Base-by-base conservation (phyloP, 495 filamentous ascomycete species). In the Daldinia childiae region DNA sequence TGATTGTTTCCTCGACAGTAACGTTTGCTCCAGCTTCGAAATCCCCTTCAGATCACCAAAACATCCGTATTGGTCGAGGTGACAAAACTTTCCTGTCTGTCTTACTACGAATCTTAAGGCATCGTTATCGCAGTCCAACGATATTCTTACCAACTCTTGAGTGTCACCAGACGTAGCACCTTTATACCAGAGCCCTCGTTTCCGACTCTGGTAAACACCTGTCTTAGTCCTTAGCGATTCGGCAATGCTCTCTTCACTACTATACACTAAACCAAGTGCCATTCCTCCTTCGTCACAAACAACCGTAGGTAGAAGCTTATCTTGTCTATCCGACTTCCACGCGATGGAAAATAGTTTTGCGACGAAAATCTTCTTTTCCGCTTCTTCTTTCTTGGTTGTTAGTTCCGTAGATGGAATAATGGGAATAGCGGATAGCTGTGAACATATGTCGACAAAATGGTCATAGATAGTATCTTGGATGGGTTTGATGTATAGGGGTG, bases 111-210 rank as follows among this genome's bases (percentile, higher is more conserved):
- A 98, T 58, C 90, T 89, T 66, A 99, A 80, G 66, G 94, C 96
- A 80, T 99, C 95, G 62, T 90, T 88, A 77, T 99, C 95, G 79
- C 95, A 99, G 76, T 99, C 95, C 26, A 92, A 80, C 4, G 92
- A 90, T 71, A 99, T 89, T 38, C 88, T 88, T 24, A 98, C 85
- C 58, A 99, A 82, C 77, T 98, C 90, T 78, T 99, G 95, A 1
- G 90, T 91, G 78, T 98, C 94, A 27, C 95, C 96, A 58, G 94
- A 97, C 8, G 90, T 93, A 36, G 94, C 92, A 24, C 95, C 95
- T 80, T 99, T 99, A 81, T 96, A 93, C 95, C 95, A 99, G 26
- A 99, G 80, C 2, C 95, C 94, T 6, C 95, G 89, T 83, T 97
- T 97, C 36, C 95, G 86, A 78, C 93, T 97, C 79, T 97, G 93